Evolutionary conservation across 2,329 filamentous ascomycete genomes (phyloP), one percentile per base, ranked within the genome.

Genomic region (Apiospora rasikravindrae): DNA sequence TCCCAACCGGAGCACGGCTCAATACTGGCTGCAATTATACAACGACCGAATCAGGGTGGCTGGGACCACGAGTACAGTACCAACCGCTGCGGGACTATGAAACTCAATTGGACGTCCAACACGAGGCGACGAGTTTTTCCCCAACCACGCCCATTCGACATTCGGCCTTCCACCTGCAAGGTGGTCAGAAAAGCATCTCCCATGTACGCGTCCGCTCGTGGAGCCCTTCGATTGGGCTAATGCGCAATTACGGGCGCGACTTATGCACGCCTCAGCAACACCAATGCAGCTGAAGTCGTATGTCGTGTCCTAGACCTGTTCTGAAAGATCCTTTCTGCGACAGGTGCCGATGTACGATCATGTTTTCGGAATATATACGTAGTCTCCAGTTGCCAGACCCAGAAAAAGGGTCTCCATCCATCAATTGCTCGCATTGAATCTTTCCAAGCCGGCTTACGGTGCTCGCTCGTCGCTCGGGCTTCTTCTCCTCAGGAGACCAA

Each of bases 51-150:
- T 67, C 26, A 47, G 49, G 69, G 66, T 71, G 71, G 71, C 71
- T 72, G 71, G 71, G 71, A 26, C 68, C 71, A 72, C 68, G 49
- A 64, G 22, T 64, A 64, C 57, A n/a, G 57, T 64, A 40, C 40
- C 57, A 64, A 64, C 19, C 33, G 57, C 47, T 29, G 49, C 68
- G 49, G 45, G 47, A 69, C 47, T 45, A 22, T 33, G 69, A 69
- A 71, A 73, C 71, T 53, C 71, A 73, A 73, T 73, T 73, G 71
- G 57, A 69, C 69, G 67, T 67, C 42, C 19, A 64, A 64, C 57
- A 64, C 57, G 57, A 64, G 67, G 69, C 29, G 24, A 22, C 37
- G 24, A 11, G 40, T 42, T 44, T 57, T 53, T 68, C 24, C 69
- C 71, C 71, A 72, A 72, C 71, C 72, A 71, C 69, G 72, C 51